Base-by-base conservation (phyloP, 306 rosid genomes). In the Rosa chinensis region DNA sequence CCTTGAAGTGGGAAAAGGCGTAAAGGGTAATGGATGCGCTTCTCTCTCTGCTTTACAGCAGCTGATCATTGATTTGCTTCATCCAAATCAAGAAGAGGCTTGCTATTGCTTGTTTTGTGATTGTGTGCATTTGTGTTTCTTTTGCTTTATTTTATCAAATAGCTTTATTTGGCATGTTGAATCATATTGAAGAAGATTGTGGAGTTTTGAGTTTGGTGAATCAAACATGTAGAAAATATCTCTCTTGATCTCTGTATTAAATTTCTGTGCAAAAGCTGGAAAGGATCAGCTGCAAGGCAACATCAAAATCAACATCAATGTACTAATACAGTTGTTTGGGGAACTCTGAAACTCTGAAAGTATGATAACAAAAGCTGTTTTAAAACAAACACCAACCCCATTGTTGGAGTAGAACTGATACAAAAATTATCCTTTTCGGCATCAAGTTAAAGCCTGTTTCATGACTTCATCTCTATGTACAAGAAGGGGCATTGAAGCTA, bases 1-100 rank as follows among this genome's bases (percentile, higher is more conserved):
- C 89, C 52, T 89, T 89, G 80, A 84, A 89, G 67, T 87, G 89
- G 86, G 87, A 85, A 21, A 82, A 85, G 79, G 84, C 91, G 11
- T 80, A 81, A 55, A 63, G 85, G 79, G 62, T 82, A 45, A 78
- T 28, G 23, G 62, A 53, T 63, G 76, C 37, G 10, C 50, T 68
- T 70, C 40, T 10, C 28, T 39, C 77, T 48, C 75, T 73, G 72
- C 77, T 68, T 77, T 5, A 58, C 21, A 62, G 74, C 72, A 61
- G 49, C 37, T 68, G 45, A 70, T 70, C 78, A 56, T 71, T 78
- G 10, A 84, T 67, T 49, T 80, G 74, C 4, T 78, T 53, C 79
- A 72, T 70, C 70, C 69, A 42, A 39, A 64, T 42, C 10, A 35
- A 35, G 12, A 45, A 3, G 17, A 40, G 70, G 28, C 66, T 66